Evolutionary conservation across 495 filamentous ascomycete species (phyloP), one percentile per base, ranked within the genome.

Genomic region (Tuber magnatum): DNA sequence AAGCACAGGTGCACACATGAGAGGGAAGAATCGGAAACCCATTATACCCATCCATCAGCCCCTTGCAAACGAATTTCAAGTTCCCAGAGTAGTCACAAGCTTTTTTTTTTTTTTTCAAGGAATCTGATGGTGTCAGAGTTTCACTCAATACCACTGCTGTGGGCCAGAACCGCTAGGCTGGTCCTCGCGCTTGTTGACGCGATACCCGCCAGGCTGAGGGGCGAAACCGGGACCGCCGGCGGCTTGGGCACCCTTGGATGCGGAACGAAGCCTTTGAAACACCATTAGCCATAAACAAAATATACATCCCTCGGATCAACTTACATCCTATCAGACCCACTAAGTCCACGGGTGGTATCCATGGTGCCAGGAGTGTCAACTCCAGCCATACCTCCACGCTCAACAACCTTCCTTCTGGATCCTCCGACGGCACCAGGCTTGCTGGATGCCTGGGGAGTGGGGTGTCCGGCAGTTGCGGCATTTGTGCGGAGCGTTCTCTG

Each of bases 241-340:
- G 83, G 87, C 86, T 87, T 89, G 90, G 87, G 91, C 90, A 85
- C 90, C 92, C 86, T 93, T 94, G 78, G 92, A 93, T 88, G 93
- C 92, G 87, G 93, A 94, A 88, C 92, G 93, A 86, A 94, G 92
- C 93, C 93, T 97, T 90, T 89, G 86, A 87, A 86, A 91, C 91
- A 93, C 90, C 93, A 85, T 85, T 84, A 84, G 84, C 86, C 83
- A 83, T 84, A 86, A 40, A 8, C 22, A 24, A 73, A n/a, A 72
- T 20, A 42, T 12, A 18, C 40, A 51, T 9, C 46, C 18, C 28
- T 82, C 83, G 86, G 84, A 88, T 88, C 88, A 88, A 97, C 95
- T 97, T 93, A 99, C 95, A 99, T 98, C 92, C 95, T 92, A 87
- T 95, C 93, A 88, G 92, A 95, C 84, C 92, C 92, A 85, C 92